These are phyloP conservation scores for Arxiozyma bovina DNA, from an alignment of 1,139 yeast genomes.

Conservation along the genomic window DNA sequence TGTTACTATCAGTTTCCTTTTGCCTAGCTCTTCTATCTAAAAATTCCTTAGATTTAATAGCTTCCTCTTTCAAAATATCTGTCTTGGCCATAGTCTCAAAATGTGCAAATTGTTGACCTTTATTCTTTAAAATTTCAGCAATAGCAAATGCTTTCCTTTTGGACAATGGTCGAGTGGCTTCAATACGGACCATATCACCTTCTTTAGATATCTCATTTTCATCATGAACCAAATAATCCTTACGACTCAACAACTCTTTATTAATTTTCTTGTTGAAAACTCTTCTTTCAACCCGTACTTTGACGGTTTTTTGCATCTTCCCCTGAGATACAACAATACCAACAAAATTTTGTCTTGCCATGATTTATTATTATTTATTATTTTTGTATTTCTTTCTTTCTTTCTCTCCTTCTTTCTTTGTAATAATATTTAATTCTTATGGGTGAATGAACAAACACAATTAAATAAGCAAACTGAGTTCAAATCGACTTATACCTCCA, in stretches of 20 bases:
- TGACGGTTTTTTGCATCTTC: constrained; percentile 89
- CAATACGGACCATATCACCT: constrained; percentile 92
- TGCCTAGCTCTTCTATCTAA: constrained; percentile 39
- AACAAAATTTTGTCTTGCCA: constrained; percentile 85
- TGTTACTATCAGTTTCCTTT: constrained; percentile 12
- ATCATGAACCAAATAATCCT: constrained; percentile 86
- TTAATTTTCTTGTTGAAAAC: constrained; percentile 61
- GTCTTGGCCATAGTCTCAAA: constrained; percentile 67
- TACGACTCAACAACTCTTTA: constrained; percentile 68
- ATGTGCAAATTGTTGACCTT: constrained; percentile 84
- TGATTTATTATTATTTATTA: too few species aligned
- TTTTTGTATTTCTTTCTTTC: too few species aligned
- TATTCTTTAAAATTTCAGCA: constrained; percentile 80
- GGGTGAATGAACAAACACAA: background rate
- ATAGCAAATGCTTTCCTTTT: constrained; percentile 83
- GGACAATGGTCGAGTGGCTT: constrained; percentile 78
- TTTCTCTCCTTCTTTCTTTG: background rate
- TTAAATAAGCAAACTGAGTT: background rate
- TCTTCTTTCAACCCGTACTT: constrained; percentile 75
- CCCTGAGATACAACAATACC: constrained; percentile 95
- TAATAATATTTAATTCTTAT: background rate
- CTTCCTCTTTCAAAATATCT: constrained; percentile 56
- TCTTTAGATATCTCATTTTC: constrained; percentile 86
- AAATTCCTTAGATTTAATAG: constrained; percentile 42
- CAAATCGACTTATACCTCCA: too few species aligned